phyloP scores from a whole-genome alignment of 208 protist species.

The Acanthamoeba triangularis region DNA sequence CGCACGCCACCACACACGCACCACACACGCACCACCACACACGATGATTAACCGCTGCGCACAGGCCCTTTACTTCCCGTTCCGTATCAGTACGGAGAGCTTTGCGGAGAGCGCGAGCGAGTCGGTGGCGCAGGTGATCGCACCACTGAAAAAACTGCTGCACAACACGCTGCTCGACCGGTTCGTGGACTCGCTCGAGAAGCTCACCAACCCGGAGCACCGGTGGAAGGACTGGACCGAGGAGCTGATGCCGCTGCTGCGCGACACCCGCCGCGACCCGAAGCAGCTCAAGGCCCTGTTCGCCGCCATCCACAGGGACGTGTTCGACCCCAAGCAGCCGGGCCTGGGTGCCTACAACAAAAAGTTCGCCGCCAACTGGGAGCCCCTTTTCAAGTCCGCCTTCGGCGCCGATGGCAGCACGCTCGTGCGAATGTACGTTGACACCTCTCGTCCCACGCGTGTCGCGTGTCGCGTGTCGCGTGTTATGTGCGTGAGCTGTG shows the following conservation, averaged over 20 bases:
- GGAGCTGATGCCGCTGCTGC: conserved; percentile 82
- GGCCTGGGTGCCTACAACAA: conserved; percentile 79
- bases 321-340: conserved; percentile 84
- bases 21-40: neutral
- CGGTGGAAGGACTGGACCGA: conserved; percentile 90
- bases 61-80: conserved; percentile 93
- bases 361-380: conserved; percentile 85
- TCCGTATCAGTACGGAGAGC: conserved; percentile 89
- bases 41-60: conserved; percentile 28
- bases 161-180: conserved; percentile 82
- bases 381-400: conserved; percentile 55
- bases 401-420: conserved; percentile 69
- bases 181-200: conserved; percentile 85
- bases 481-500: neutral
- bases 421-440: conserved; percentile 60
- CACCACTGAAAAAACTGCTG: conserved; percentile 70
- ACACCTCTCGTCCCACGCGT: neutral
- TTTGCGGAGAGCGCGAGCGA: conserved; percentile 77
- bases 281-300: conserved; percentile 52
- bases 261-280: conserved; percentile 48
- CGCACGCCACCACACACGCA: no score
- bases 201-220: conserved; percentile 89
- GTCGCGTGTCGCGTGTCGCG: neutral
- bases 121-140: conserved; percentile 37
- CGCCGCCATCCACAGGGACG: conserved; percentile 81